Base-by-base conservation (phyloP, 192 early-diverging fungal genomes). In the Mortierella antarctica region DNA sequence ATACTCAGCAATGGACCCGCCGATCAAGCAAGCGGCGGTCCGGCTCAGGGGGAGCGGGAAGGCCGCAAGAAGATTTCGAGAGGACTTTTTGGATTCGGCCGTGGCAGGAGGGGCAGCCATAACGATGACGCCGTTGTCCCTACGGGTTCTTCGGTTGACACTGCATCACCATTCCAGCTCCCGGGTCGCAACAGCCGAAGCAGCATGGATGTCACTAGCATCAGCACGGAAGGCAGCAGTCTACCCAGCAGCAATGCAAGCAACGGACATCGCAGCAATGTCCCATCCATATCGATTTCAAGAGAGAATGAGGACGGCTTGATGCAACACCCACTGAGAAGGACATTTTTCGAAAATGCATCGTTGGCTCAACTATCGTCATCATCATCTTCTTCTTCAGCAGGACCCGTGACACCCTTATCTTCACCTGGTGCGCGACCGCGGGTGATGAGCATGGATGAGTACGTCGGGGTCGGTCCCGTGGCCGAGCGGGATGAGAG, bases 281-380 rank as follows among this genome's bases (percentile, higher is more conserved):
- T 79, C 15, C 76, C 76, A 0, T 79, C 69, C 7, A 79, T 79
- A 11, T 79, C 76, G 0, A 65, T 79, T 57, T 77, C 74, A 13
- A 63, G 51, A 10, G 51, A 71, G 52, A 62, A 71, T 13, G 57
- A 63, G 6, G 50, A 14, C 8, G 50, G 49, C 8, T 11, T 46
- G 6, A 2, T 7, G 4, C 68, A 50, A 21, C 67, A 69, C 11
- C 56, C 56, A 15, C 51, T 67, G 39, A 42, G 64, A 20, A 66
- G 76, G 46, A 61, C 68, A 1, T 46, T 79, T 41, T 49, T 67
- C 45, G 76, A 71, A 21, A 71, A 79, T 20, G 55, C 63, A 39
- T 71, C 76, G 21, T n/a, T 79, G 42, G 40, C 50, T 44, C 62
- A 79, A 0, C 41, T 58, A 15, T 75, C 46, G 54, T 57, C 51